These are phyloP conservation scores for Grosmannia huntii DNA, from an alignment of 2,329 filamentous ascomycete genomes.

Conservation along the genomic window DNA sequence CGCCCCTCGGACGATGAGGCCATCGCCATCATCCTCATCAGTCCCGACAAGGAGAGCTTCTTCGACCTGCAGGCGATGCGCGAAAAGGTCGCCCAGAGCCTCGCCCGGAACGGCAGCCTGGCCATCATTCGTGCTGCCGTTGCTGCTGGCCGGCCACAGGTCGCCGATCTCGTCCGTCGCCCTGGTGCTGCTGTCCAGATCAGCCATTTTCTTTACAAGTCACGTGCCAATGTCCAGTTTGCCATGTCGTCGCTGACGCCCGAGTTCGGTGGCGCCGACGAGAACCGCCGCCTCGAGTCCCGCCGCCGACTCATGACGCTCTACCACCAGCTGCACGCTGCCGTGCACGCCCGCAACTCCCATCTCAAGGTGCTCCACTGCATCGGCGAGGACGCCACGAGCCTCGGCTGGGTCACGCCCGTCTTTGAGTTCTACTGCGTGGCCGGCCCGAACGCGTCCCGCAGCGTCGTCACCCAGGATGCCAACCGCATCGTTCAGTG, in stretches of 20 bases:
- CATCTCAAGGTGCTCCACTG: conserved; percentile 79
- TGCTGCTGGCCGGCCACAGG: conserved; percentile 54
- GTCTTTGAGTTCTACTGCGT: conserved; percentile 91
- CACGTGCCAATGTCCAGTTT: conserved; percentile 87
- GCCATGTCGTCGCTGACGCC: conserved; percentile 74
- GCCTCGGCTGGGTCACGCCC: conserved; percentile 82
- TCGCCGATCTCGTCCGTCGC: conserved; percentile 52
- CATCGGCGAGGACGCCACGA: conserved; percentile 60
- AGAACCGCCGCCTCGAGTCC: conserved; percentile 33
- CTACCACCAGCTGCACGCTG: conserved; percentile 74
- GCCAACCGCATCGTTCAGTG: conserved; percentile 86
- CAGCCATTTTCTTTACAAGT: conserved; percentile 93
- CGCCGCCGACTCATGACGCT: conserved; percentile 65
- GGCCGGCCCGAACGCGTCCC: conserved; percentile 59
- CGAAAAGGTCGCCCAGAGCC: conserved; percentile 49
- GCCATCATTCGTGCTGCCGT: conserved; percentile 61
- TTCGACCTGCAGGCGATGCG: conserved; percentile 71
- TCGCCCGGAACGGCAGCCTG: conserved; percentile 65
- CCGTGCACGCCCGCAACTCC: conserved; percentile 72
- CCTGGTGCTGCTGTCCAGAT: conserved; percentile 55
- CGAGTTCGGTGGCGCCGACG: conserved; percentile 18
- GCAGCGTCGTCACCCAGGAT: conserved; percentile 61
- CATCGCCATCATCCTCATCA: conserved; percentile 87
- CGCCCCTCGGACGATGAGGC: conserved; percentile 31
- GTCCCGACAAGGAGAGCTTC: conserved; percentile 85